Percentiles rank a stretch among this genome's conserved stretches.
Evolutionary conservation across 352 stramenopile species (phyloP).

Genomic region (Pythium coloratum): DNA sequence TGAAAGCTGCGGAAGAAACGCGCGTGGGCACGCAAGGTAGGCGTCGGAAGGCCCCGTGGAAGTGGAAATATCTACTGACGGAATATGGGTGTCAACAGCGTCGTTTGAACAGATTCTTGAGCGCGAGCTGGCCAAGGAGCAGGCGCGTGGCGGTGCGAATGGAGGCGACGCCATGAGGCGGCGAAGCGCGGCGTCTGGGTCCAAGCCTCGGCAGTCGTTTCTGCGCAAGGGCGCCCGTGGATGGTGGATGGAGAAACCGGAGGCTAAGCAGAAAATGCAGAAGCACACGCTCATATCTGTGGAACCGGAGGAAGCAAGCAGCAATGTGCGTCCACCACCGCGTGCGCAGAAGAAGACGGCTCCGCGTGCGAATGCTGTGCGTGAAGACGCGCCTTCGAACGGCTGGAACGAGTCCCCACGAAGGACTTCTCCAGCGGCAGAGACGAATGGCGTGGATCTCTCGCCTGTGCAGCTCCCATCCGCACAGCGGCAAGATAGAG

Average conservation of each 20-base stretch:
- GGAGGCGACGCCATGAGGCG: neutral
- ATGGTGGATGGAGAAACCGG: constrained; percentile 79
- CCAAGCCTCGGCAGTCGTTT: constrained; percentile 47
- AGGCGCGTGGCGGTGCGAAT: neutral
- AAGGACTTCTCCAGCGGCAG: neutral
- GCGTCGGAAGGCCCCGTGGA: neutral
- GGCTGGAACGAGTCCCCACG: constrained; percentile 7
- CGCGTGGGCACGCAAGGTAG: constrained; percentile 26
- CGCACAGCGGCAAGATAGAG: neutral
- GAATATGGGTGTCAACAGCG: constrained; percentile 23
- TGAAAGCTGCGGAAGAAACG: constrained; percentile 7
- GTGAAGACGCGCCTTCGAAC: neutral
- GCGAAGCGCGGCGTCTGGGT: constrained; percentile 10
- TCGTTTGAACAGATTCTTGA: constrained; percentile 73
- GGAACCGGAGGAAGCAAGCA: constrained; percentile 23
- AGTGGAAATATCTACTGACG: neutral
- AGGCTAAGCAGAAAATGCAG: constrained; percentile 49
- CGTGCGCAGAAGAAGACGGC: neutral
- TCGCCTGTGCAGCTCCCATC: constrained; percentile 19
- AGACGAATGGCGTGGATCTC: constrained; percentile 5
- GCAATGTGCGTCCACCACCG: neutral
- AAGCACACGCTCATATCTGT: constrained; percentile 65
- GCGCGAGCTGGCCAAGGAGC: constrained; percentile 53
- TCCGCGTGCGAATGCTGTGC: neutral
- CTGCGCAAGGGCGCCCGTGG: constrained; percentile 74